Base-by-base conservation (phyloP, 2,329 filamentous ascomycete species). In the Anthostomella pinea region DNA sequence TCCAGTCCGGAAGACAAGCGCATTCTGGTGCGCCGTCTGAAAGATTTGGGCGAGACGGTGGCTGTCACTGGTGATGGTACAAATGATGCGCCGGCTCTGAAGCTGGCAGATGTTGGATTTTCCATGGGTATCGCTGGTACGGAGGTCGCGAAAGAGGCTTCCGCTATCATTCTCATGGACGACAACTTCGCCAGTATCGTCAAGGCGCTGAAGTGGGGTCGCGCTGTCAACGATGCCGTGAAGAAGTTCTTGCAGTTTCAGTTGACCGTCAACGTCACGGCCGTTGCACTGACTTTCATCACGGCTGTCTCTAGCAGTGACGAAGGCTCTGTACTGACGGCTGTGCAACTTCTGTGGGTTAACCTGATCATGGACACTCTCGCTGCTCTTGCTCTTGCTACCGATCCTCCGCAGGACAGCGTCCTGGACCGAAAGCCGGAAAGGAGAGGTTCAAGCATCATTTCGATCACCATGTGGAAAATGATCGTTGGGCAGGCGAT, bases 321-420 rank as follows among this genome's bases (percentile, higher is more conserved):
- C 2, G 83, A 91, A 59, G 61, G 70, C 31, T 87, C 87, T 30
- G 89, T 95, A 17, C 68, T 96, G 38, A 93, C 80, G 2, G 89
- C 89, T 8, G 89, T 95, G 17, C 90, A 96, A 64, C 77, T 96
- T 52, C 80, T 96, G 19, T 96, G 90, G 90, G 88, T 96, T 54
- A 96, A 95, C 56, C 71, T 96, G 53, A 96, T 96, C 66, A 96
- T 95, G 90, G 90, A 96, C 54, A 95, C 90, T 0, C 87, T 96
- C 42, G 90, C 89, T 16, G 89, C 89, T 11, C 73, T 95, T 25
- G 89, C 89, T 7, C 76, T 95, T 35, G 89, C 89, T 2, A 95
- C 89, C 2, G 89, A 95, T 58, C 87, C 88, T n/a, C 89, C 89
- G 1, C 85, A 85, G 9, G 82, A 85, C 34, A 85, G 80, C 49